Base-by-base conservation (phyloP, 2,329 filamentous ascomycete species). In the Leptographium galeiforme region DNA sequence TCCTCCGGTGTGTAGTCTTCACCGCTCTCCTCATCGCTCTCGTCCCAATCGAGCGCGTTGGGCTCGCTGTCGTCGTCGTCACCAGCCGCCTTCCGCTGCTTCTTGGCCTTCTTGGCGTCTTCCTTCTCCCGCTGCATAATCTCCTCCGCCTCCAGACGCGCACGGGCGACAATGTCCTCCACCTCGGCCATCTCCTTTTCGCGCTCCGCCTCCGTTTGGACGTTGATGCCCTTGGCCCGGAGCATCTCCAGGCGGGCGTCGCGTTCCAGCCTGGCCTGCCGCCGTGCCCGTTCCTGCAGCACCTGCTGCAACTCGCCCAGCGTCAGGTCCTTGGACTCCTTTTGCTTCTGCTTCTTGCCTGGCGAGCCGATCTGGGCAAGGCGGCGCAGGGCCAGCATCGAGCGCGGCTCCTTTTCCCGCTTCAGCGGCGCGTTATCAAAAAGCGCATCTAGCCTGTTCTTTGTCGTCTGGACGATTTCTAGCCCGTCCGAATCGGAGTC, bases 191-290 rank as follows among this genome's bases (percentile, higher is more conserved):
- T 81, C 64, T 95, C 85, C 38, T 81, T 79, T 63, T 90, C 86
- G 19, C 87, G 81, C 66, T 98, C 90, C 67, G 96, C 91, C 2
- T 84, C 81, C 0, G 87, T 95, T 65, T 90, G 85, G 18, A 97
- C 74, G 30, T 85, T 72, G 32, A 96, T 77, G 8, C 93, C 93
- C 67, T 86, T 89, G 12, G 85, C 83, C 62, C 79, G 82, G 43
- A 98, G 76, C 60, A 83, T 77, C 53, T 88, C 81, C 19, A 97
- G 76, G 53, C 84, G 84, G 59, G 87, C 83, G 56, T 87, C 80
- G 52, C 88, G 82, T 65, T 93, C 89, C 44, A 78, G 68, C 56
- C 81, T 81, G 46, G 89, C 90, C 67, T 98, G 93, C 56, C 85
- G 77, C 46, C 87, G 81, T 7, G 89, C 89, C 56, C 83, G 82